Evolutionary conservation across 352 stramenopile species (phyloP).

Genomic region (Pythium grandisporangium): DNA sequence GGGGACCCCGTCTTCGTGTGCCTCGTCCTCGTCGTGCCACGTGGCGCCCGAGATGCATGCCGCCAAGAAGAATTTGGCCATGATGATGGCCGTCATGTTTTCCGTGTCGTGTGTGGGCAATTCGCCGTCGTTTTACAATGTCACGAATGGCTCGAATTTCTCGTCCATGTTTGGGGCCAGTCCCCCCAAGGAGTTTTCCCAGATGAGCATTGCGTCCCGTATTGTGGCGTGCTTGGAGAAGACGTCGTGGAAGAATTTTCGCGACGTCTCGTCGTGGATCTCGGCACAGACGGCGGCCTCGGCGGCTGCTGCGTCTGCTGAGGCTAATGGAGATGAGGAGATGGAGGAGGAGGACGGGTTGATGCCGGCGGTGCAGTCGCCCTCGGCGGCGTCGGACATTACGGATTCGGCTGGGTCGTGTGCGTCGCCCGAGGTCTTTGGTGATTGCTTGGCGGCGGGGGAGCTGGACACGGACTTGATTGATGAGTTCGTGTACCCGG

Average conservation of each 20-base stretch:
- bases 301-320: slow-evolving; percentile 14
- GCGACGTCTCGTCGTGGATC: slow-evolving; percentile 70
- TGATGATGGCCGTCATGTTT: slow-evolving; percentile 88
- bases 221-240: slow-evolving; percentile 83
- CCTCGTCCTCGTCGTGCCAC: slow-evolving; percentile 19
- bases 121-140: slow-evolving; percentile 55
- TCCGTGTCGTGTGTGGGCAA: slow-evolving; percentile 81
- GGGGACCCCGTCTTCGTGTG: too few relatives aligned
- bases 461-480: slow-evolving; percentile 67
- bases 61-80: slow-evolving; percentile 84
- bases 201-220: slow-evolving; percentile 81
- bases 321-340: too few relatives aligned
- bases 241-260: slow-evolving; percentile 84
- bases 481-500: slow-evolving; percentile 76
- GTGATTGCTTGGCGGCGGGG: slow-evolving; percentile 34
- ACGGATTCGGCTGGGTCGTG: slow-evolving; percentile 54
- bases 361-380: slow-evolving; percentile 21
- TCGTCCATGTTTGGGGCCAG: slow-evolving; percentile 76
- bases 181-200: slow-evolving; percentile 65
- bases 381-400: slow-evolving; percentile 60
- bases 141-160: slow-evolving; percentile 68
- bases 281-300: slow-evolving; percentile 20
- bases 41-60: slow-evolving; percentile 69
- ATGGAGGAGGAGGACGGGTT: slow-evolving; percentile 8
- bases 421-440: slow-evolving; percentile 33